Percentiles rank a stretch among this genome's conserved stretches.
Conservation (phyloP, 768 basidiomycete species). For the Rhodotorula diobovata region DNA sequence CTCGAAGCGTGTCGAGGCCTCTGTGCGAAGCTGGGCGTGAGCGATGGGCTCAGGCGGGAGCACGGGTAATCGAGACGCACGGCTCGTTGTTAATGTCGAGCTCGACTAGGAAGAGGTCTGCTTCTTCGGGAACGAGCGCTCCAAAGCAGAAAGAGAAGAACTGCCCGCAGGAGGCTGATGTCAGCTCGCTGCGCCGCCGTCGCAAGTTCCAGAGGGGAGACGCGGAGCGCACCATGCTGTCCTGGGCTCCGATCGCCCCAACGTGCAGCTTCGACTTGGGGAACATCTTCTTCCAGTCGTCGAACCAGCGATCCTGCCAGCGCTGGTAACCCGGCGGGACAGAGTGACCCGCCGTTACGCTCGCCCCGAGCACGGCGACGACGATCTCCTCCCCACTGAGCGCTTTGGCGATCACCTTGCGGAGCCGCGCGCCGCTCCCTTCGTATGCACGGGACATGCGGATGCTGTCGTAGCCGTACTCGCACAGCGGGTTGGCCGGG, state of each 20-base stretch:
- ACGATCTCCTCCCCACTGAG: constrained; percentile 36
- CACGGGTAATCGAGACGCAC: not conserved
- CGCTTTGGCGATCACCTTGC: constrained; percentile 39
- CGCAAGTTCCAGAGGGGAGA: too few species aligned
- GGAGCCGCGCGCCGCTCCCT: constrained; percentile 36
- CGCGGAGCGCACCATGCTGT: constrained; percentile 1
- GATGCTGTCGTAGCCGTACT: constrained; percentile 39
- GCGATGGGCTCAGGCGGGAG: too few species aligned
- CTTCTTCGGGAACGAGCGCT: constrained; percentile 10
- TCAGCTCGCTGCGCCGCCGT: not conserved
- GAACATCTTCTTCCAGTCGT: constrained; percentile 22
- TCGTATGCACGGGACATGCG: constrained; percentile 38
- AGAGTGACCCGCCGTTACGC: constrained; percentile 25
- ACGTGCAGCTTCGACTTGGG: constrained; percentile 17
- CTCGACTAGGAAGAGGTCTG: constrained; percentile 29
- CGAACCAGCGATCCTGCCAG: constrained; percentile 25
- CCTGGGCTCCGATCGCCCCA: constrained; percentile 7
- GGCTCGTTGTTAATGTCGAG: constrained; percentile 27
- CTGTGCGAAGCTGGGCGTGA: not conserved
- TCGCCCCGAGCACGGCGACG: constrained; percentile 38
- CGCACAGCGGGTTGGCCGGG: constrained; percentile 34
- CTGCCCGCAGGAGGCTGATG: not conserved
- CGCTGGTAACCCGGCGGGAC: constrained; percentile 8
- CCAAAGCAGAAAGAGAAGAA: constrained; percentile 31
- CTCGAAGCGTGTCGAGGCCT: not conserved